Conservation (phyloP, 495 filamentous ascomycete species). For the Neurospora hispaniola region DNA sequence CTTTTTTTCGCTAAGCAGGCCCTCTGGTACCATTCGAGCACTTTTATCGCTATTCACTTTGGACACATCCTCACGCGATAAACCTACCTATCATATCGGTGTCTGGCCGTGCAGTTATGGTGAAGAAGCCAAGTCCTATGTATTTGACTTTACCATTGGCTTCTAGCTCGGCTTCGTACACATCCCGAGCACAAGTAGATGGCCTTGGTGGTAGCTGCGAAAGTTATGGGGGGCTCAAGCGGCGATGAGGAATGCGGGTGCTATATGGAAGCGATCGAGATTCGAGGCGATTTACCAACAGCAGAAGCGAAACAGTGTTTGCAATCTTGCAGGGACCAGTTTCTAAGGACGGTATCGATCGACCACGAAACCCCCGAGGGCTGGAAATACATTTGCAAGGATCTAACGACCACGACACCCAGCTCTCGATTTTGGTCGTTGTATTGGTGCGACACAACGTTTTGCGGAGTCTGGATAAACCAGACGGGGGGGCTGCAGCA, state of each 20-base stretch:
- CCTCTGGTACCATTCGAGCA: neutral
- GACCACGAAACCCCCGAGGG: conserved; percentile 10
- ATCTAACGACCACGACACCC: conserved; percentile 7
- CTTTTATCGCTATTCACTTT: neutral
- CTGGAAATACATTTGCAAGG: conserved; percentile 11
- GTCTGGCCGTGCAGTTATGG: neutral
- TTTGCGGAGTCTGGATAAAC: conserved; percentile 31
- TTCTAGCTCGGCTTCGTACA: conserved; percentile 1
- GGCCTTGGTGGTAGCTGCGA: conserved; percentile 1
- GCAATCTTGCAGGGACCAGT: conserved; percentile 15
- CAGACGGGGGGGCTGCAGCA: conserved; percentile 18
- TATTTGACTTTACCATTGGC: conserved; percentile 6
- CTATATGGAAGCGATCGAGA: conserved; percentile 13
- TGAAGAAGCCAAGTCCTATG: conserved; percentile 9
- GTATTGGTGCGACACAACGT: conserved; percentile 36
- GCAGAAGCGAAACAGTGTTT: conserved; percentile 12
- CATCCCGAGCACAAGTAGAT: neutral
- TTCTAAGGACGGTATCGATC: conserved; percentile 7
- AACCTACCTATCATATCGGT: neutral
- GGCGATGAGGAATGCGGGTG: conserved; percentile 12
- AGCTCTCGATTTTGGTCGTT: conserved; percentile 24
- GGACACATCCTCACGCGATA: neutral
- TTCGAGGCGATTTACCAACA: neutral
- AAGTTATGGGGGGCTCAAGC: conserved; percentile 3
- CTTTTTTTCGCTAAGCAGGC: neutral